phyloP scores from a whole-genome alignment of 352 stramenopile species.

The Blastocystis sp. region DNA sequence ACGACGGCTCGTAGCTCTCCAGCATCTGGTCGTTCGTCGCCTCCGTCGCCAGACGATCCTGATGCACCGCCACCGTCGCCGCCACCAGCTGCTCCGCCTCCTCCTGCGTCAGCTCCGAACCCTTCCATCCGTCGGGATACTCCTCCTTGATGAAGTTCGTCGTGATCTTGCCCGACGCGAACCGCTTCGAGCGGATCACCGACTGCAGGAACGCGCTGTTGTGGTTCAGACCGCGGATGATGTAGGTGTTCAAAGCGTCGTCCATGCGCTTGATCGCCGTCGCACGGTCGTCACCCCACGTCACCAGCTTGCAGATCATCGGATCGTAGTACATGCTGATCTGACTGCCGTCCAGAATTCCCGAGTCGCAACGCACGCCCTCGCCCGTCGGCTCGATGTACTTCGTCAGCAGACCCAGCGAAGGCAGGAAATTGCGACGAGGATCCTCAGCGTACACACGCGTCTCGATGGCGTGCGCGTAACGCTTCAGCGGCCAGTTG shows the following conservation, averaged over 20 bases:
- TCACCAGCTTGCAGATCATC: conserved; percentile 88
- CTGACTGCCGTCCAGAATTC: conserved; percentile 77
- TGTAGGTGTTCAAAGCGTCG: conserved; percentile 80
- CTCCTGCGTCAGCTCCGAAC: conserved; percentile 55
- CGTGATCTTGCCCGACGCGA: conserved; percentile 80
- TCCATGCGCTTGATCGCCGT: conserved; percentile 75
- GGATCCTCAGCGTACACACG: conserved; percentile 92
- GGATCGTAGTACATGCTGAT: conserved; percentile 89
- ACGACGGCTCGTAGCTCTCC: neutral
- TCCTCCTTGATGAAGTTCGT: conserved; percentile 89
- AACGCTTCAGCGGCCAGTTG: conserved; percentile 60
- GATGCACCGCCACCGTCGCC: conserved; percentile 58
- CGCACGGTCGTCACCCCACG: conserved; percentile 68
- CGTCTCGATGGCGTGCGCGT: conserved; percentile 75
- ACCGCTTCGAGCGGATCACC: conserved; percentile 71
- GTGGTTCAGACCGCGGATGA: conserved; percentile 81
- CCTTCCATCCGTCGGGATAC: conserved; percentile 83
- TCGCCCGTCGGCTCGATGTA: conserved; percentile 74
- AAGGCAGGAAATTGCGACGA: conserved; percentile 81
- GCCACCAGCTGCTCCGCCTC: conserved; percentile 59
- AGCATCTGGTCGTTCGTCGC: conserved; percentile 39
- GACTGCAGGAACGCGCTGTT: conserved; percentile 84
- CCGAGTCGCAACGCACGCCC: conserved; percentile 77
- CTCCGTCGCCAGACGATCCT: conserved; percentile 27
- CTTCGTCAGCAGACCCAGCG: conserved; percentile 78